Conservation (phyloP, 1,139 yeast species). For the Hyphopichia khmerensis region DNA sequence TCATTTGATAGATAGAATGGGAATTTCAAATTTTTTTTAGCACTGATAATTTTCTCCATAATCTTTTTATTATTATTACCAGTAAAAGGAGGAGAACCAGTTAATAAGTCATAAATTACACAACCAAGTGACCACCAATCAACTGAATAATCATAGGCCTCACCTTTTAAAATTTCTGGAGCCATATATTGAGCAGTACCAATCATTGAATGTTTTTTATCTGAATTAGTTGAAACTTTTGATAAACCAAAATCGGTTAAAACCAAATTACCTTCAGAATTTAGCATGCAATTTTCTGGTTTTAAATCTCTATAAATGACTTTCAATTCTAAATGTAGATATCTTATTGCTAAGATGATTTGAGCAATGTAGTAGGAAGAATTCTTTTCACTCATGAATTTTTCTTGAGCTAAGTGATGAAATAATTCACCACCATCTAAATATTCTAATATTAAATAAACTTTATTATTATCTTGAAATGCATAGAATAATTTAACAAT, state of each 20-base stretch:
- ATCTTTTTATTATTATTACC: conserved; percentile 85
- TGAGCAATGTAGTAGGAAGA: conserved; percentile 87
- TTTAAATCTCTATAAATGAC: conserved; percentile 90
- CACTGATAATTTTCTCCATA: conserved; percentile 67
- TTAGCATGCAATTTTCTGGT: conserved; percentile 90
- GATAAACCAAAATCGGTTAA: conserved; percentile 92
- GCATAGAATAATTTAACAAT: conserved; percentile 89
- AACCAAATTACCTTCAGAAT: conserved; percentile 75
- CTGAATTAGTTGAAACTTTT: conserved; percentile 56
- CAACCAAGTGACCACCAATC: conserved; percentile 99
- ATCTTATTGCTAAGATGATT: conserved; percentile 76
- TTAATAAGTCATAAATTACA: conserved; percentile 78
- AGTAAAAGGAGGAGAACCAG: conserved; percentile 93
- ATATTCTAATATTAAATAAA: conserved; percentile 79
- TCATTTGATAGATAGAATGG: conserved; percentile 84
- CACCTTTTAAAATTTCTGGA: conserved; percentile 85
- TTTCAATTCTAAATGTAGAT: conserved; percentile 70
- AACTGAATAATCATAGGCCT: conserved; percentile 80
- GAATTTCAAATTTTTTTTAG: conserved; percentile 66
- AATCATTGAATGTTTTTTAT: conserved; percentile 67
- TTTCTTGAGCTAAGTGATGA: conserved; percentile 63
- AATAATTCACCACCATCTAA: conserved; percentile 94
- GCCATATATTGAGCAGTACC: conserved; percentile 98
- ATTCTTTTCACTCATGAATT: conserved; percentile 62
- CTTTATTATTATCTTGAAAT: conserved; percentile 78